Evolutionary conservation across 352 stramenopile species (phyloP), one percentile per base, ranked within the genome.

Genomic region (Phytophthora sojae): DNA sequence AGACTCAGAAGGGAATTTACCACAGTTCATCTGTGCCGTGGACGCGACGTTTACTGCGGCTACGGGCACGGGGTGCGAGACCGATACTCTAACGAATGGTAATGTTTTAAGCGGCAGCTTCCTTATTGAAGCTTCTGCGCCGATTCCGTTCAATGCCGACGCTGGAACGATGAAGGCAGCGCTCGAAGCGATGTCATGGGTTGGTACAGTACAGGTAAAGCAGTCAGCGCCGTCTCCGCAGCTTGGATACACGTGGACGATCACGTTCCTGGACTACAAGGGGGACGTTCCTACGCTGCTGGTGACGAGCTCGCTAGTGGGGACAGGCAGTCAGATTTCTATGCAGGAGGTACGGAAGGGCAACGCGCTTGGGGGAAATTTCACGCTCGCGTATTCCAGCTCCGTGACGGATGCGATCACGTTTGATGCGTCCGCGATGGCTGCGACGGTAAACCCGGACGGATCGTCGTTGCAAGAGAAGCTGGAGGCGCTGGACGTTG

Each of bases 21-120:
- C 86, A 1, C 83, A 91, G 60, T 94, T 94, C 26, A 92, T 91
- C 26, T 94, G 88, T 47, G 81, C 79, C 0, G 71, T 83, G 1
- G 83, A 94, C 58, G 1, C 65, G 80, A 61, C 59, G 2, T 93
- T 92, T 53, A 51, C 32, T 42, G 77, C 75, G 0, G 67, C 25
- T 32, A 51, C 64, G 2, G 66, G 67, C 23, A 69, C 78, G 15
- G 57, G 61, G 4, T 95, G 87, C 45, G 76, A 86, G 59, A 81
- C 83, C 0, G 69, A 86, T 14, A 95, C 89, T 3, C 64, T 93
- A 2, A 92, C 84, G 0, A 80, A 94, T 56, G 88, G 89, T 12
- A 96, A 96, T 37, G 85, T 81, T 1, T 56, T 96, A 2, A 90
- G 77, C n/a, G 88, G 88, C 1, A 85, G n/a, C 14, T 96, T 96